phyloP scores from a whole-genome alignment of 495 filamentous ascomycete species.

The Ascobolus immersus region DNA sequence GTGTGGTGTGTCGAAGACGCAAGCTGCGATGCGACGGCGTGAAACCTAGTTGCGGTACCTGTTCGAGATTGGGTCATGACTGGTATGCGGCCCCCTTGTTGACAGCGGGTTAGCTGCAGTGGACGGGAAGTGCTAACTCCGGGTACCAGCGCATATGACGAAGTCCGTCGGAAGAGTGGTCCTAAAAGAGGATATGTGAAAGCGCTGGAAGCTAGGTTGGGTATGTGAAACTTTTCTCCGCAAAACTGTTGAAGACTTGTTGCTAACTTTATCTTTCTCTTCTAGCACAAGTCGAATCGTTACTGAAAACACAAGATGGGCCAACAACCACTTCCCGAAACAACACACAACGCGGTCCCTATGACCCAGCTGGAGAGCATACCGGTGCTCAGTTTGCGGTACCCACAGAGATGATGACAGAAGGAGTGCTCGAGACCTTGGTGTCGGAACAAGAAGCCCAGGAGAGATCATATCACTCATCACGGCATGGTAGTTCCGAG shows the following conservation, averaged over 20 bases:
- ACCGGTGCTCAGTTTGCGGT: too few relatives aligned
- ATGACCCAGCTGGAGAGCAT: too few relatives aligned
- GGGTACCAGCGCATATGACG: slow-evolving; percentile 56
- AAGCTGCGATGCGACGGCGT: slow-evolving; percentile 63
- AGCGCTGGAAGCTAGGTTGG: slow-evolving; percentile 76
- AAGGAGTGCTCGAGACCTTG: too few relatives aligned
- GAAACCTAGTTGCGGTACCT: slow-evolving; percentile 79
- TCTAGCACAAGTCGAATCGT: slow-evolving; percentile 77
- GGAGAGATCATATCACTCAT: too few relatives aligned
- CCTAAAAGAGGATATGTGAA: slow-evolving; percentile 97
- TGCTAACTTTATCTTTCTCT: slow-evolving; percentile 7
- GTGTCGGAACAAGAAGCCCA: too few relatives aligned
- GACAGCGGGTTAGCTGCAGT: not conserved
- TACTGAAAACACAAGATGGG: slow-evolving; percentile 47
- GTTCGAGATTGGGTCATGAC: slow-evolving; percentile 61
- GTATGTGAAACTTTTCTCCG: slow-evolving; percentile 25
- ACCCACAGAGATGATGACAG: too few relatives aligned
- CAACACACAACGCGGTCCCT: too few relatives aligned
- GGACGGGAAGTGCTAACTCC: not conserved
- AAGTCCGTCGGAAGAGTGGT: slow-evolving; percentile 88
- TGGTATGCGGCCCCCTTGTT: slow-evolving; percentile 18
- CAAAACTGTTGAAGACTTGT: slow-evolving; percentile 3
- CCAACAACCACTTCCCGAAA: too few relatives aligned
- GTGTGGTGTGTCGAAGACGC: slow-evolving; percentile 77
- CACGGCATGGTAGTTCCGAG: too few relatives aligned